A percentile compares a stretch with the other conserved stretches of the same genome.
Evolutionary conservation across 2,329 filamentous ascomycete genomes (phyloP).

Genomic region (Trichoderma sp.): DNA sequence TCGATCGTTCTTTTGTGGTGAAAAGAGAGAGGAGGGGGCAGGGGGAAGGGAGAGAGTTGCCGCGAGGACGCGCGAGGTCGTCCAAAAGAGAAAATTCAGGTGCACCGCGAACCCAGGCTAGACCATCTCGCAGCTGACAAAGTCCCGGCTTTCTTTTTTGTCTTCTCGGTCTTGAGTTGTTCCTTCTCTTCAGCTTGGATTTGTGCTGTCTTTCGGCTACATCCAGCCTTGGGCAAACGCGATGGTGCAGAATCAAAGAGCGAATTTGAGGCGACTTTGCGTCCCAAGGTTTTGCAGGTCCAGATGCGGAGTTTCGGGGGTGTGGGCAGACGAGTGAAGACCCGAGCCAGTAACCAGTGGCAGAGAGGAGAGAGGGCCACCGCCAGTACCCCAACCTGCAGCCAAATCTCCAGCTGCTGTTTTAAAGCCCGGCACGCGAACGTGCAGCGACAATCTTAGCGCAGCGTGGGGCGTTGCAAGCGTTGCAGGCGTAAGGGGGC

Average conservation of each 20-base stretch:
- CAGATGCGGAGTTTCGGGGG: conserved; percentile 19
- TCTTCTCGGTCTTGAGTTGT: not conserved
- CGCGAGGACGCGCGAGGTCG: not conserved
- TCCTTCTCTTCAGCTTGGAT: conserved; percentile 1
- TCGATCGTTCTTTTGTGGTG: not conserved
- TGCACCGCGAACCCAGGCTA: conserved; percentile 8
- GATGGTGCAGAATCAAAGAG: conserved; percentile 25
- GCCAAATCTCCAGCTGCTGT: conserved; percentile 15
- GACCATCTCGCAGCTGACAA: conserved; percentile 15
- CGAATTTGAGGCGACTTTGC: conserved; percentile 22
- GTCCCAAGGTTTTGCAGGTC: conserved; percentile 17
- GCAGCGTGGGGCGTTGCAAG: conserved; percentile 10
- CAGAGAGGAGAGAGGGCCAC: not conserved
- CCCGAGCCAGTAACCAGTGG: conserved; percentile 5
- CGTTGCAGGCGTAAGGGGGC: conserved; percentile 14
- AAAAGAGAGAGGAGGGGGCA: not conserved
- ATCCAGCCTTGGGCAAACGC: conserved; percentile 15
- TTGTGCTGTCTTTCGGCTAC: not conserved
- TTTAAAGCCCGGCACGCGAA: conserved; percentile 15
- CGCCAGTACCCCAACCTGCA: conserved; percentile 17
- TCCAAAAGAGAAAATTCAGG: conserved; percentile 12
- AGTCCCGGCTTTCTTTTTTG: not conserved
- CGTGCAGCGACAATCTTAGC: conserved; percentile 21
- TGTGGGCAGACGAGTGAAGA: conserved; percentile 3
- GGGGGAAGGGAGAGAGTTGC: not conserved